Conservation (phyloP, 139 green algal species). For the Picochlorum sp. region DNA sequence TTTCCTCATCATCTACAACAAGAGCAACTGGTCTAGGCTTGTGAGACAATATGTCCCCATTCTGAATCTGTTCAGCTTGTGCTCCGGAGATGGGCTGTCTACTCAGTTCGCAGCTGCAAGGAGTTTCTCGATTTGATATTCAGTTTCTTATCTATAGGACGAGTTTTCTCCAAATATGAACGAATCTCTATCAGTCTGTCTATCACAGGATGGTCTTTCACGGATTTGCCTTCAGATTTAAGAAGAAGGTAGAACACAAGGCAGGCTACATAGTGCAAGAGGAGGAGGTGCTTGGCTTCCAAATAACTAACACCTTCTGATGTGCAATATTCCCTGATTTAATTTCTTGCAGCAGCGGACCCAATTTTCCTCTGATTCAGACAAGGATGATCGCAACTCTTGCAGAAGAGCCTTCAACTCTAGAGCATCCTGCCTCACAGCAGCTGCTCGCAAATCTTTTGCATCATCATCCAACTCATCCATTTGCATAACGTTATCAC, state of each 20-base stretch:
- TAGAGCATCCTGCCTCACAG: conserved; percentile 60
- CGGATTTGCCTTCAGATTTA: conserved; percentile 81
- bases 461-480: conserved; percentile 25
- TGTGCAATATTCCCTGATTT: conserved; percentile 61
- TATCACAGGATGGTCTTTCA: conserved; percentile 90
- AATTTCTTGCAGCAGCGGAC: conserved; percentile 66
- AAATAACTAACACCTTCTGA: conserved; percentile 84
- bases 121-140: conserved; percentile 95
- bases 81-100: not conserved
- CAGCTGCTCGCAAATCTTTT: conserved; percentile 24
- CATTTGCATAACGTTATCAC: conserved; percentile 21
- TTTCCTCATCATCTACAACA: conserved; percentile 28
- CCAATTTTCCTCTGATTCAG: conserved; percentile 46
- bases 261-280: conserved; percentile 84
- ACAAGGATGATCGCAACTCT: conserved; percentile 48
- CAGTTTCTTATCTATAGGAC: conserved; percentile 92
- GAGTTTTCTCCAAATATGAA: conserved; percentile 81
- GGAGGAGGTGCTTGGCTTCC: conserved; percentile 94
- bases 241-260: conserved; percentile 95
- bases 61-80: conserved; percentile 4
- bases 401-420: conserved; percentile 71
- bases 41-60: conserved; percentile 34
- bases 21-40: conserved; percentile 67
- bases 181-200: conserved; percentile 68
- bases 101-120: conserved; percentile 43